Percentiles rank a stretch among this genome's conserved stretches.
Conservation (phyloP, 2,329 filamentous ascomycete species). For the Metarhizium sp. region DNA sequence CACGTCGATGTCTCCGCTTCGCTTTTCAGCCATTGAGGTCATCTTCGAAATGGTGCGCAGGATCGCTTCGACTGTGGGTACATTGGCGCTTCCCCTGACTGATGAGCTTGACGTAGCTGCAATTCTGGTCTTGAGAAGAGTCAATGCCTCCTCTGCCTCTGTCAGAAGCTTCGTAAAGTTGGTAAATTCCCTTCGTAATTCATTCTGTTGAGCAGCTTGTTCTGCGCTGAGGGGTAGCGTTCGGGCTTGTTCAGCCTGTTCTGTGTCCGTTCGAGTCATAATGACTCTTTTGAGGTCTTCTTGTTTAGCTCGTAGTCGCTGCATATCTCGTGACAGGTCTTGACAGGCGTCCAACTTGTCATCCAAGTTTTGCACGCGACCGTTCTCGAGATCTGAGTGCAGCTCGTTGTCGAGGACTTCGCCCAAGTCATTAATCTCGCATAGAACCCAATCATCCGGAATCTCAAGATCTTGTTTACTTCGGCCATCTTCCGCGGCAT, state of each 20-base stretch:
- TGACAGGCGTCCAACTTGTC: conserved; percentile 60
- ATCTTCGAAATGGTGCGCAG: conserved; percentile 87
- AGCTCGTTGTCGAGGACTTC: conserved; percentile 56
- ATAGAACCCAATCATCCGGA: conserved; percentile 61
- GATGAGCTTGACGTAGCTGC: conserved; percentile 45
- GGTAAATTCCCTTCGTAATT: conserved; percentile 68
- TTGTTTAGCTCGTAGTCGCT: conserved; percentile 63
- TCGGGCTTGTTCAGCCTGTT: conserved; percentile 53
- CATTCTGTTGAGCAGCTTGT: conserved; percentile 73
- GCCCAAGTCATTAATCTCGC: conserved; percentile 63
- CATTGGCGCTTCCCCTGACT: conserved; percentile 36
- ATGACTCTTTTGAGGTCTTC: conserved; percentile 73
- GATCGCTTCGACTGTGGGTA: conserved; percentile 85
- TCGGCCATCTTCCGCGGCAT: conserved; percentile 42
- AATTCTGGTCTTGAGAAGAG: conserved; percentile 69
- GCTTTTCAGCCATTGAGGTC: conserved; percentile 85
- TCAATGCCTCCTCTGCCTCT: conserved; percentile 71
- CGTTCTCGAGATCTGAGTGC: conserved; percentile 52
- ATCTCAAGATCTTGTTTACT: conserved; percentile 60
- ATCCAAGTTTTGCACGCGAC: conserved; percentile 58
- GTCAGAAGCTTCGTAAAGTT: conserved; percentile 64
- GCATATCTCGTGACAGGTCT: conserved; percentile 59
- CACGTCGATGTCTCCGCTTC: conserved; percentile 82
- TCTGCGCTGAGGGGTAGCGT: conserved; percentile 74
- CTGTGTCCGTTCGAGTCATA: conserved; percentile 57